Evolutionary conservation across 148 eudicot genomes (phyloP).

Genomic region (Rhododendron griersonianum): DNA sequence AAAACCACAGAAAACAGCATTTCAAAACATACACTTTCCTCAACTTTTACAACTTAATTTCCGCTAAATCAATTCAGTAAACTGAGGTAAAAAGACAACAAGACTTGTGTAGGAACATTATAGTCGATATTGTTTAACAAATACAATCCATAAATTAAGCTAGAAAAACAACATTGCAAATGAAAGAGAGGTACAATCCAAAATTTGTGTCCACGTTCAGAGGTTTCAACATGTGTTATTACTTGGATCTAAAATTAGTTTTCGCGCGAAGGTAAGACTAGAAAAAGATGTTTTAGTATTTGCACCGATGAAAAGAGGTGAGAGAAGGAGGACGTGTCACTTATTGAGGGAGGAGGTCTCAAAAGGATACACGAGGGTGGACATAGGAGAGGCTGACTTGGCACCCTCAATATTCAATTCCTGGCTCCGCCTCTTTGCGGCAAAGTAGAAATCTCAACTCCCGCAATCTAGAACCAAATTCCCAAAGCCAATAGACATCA

Average conservation of each 20-base stretch:
- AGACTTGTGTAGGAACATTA: not conserved
- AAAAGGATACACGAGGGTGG: not conserved
- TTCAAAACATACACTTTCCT: not conserved
- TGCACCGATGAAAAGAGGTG: not conserved
- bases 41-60: not conserved
- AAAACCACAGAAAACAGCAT: not conserved
- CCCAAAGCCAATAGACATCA: not conserved
- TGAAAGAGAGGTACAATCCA: not conserved
- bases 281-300: not conserved
- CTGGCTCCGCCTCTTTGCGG: not conserved
- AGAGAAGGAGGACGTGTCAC: not conserved
- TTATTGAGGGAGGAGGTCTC: not conserved
- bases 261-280: not conserved
- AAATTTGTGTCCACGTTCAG: not conserved
- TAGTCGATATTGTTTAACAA: not conserved
- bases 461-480: not conserved
- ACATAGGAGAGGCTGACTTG: not conserved
- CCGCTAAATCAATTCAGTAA: not conserved
- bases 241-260: not conserved
- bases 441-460: not conserved
- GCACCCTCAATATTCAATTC: not conserved
- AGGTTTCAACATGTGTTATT: not conserved
- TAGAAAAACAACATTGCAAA: not conserved
- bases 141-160: not conserved
- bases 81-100: not conserved